These are phyloP conservation scores for Phytophthora pluvialis DNA, from an alignment of 352 stramenopile genomes.

Conservation along the genomic window DNA sequence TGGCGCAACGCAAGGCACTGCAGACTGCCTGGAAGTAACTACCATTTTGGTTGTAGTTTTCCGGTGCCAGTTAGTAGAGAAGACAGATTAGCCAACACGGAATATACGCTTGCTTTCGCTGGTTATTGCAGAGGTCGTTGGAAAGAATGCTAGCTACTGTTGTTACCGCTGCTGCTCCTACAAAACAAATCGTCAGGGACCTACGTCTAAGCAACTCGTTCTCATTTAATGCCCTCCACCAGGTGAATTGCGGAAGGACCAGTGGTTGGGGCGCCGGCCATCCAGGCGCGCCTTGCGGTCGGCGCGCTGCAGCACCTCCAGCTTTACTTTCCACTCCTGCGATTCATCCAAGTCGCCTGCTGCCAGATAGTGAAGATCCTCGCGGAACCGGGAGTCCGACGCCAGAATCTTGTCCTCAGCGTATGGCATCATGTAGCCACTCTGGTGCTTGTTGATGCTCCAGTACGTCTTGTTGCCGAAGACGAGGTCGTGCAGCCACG, in stretches of 20 bases:
- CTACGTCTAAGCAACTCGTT: constrained; percentile 20
- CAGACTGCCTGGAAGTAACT: constrained; percentile 84
- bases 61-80: constrained; percentile 28
- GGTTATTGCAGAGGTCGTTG: constrained; percentile 13
- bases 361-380: constrained; percentile 76
- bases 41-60: too few relatives aligned
- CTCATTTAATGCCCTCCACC: constrained; percentile 46
- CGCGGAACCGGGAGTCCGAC: constrained; percentile 76
- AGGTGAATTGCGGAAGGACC: constrained; percentile 55
- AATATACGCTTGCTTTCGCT: constrained; percentile 23
- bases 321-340: constrained; percentile 86
- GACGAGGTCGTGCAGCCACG: constrained; percentile 80
- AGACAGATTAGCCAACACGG: constrained; percentile 15
- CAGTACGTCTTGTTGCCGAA: constrained; percentile 79
- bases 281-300: constrained; percentile 83
- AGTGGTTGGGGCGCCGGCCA: constrained; percentile 78
- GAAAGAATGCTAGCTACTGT: constrained; percentile 12
- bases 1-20: constrained; percentile 79
- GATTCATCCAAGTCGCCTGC: constrained; percentile 75
- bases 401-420: constrained; percentile 64
- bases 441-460: constrained; percentile 65
- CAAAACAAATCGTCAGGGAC: constrained; percentile 16
- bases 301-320: constrained; percentile 80
- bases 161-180: constrained; percentile 15
- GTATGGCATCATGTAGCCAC: constrained; percentile 65